Percentiles rank a stretch among this genome's conserved stretches.
phyloP scores from a whole-genome alignment of 2,329 filamentous ascomycete genomes.

The Nemania sp. region DNA sequence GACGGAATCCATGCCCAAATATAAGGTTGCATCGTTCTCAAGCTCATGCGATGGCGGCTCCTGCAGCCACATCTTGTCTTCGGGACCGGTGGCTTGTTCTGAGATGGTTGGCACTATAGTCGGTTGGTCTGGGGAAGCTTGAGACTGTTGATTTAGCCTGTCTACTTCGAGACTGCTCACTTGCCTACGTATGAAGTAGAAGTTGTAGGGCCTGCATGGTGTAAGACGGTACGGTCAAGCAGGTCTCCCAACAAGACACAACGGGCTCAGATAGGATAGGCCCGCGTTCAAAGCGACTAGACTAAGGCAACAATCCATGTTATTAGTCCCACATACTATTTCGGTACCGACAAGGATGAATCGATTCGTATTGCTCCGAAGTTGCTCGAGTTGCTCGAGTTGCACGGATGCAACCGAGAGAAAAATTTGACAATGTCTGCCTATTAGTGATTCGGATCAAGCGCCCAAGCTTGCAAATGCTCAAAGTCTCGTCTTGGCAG shows the following conservation, averaged over 20 bases:
- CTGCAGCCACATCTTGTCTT: conserved; percentile 32
- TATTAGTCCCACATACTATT: conserved; percentile 21
- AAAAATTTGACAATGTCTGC: conserved; percentile 3
- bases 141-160: conserved; percentile 4
- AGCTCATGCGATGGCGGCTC: conserved; percentile 29
- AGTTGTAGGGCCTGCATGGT: too few relatives aligned
- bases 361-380: conserved; percentile 26
- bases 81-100: conserved; percentile 28
- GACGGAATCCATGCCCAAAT: conserved; percentile 18
- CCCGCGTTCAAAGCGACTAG: neutral
- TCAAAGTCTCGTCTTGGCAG: conserved; percentile 21
- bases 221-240: too few relatives aligned
- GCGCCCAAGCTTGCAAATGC: neutral
- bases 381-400: conserved; percentile 3
- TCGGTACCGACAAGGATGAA: conserved; percentile 20
- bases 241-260: neutral
- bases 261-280: neutral
- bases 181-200: neutral
- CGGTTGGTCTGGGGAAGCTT: conserved; percentile 14
- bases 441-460: conserved; percentile 22
- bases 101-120: conserved; percentile 26
- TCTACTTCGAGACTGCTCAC: neutral
- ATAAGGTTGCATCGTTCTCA: conserved; percentile 29
- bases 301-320: neutral
- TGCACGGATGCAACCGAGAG: conserved; percentile 23